A percentile compares a stretch with the other conserved stretches of the same genome.
Evolutionary conservation across 2,329 filamentous ascomycete genomes (phyloP).

Genomic region (Rhinocladiella similis): DNA sequence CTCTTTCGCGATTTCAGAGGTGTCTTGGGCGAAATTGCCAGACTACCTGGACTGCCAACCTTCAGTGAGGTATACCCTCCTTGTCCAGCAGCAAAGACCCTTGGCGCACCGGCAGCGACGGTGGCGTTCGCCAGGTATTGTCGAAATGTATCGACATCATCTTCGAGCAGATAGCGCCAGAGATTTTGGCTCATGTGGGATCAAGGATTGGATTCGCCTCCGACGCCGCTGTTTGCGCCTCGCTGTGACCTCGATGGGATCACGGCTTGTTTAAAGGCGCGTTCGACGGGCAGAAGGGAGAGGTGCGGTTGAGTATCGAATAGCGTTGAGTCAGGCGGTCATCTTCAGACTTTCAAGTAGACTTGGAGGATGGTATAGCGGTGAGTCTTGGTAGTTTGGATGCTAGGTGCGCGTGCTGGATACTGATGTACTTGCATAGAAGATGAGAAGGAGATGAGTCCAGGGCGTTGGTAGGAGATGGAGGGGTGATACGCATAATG

Average conservation of each 20-base stretch:
- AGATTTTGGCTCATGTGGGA: conserved; percentile 91
- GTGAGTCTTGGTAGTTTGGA: neutral
- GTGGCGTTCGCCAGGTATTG: conserved; percentile 76
- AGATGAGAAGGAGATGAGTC: neutral
- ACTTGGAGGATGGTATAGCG: neutral
- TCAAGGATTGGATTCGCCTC: conserved; percentile 33
- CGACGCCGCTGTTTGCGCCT: conserved; percentile 69
- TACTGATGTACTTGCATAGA: neutral
- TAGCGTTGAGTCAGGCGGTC: conserved; percentile 12
- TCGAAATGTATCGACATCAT: conserved; percentile 95
- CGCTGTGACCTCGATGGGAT: conserved; percentile 79
- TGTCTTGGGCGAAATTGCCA: conserved; percentile 48
- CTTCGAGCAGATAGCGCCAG: conserved; percentile 95
- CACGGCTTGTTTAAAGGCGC: conserved; percentile 91
- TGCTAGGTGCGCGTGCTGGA: neutral
- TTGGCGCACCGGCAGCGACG: conserved; percentile 40
- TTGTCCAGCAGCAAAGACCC: conserved; percentile 30
- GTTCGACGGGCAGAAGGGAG: conserved; percentile 17
- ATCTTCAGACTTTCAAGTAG: conserved; percentile 6
- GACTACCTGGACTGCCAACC: conserved; percentile 37
- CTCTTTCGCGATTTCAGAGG: conserved; percentile 30
- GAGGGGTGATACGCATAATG: conserved; percentile 10
- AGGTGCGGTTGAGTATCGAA: neutral
- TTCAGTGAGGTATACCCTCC: conserved; percentile 46
- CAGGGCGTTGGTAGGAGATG: neutral